Percentiles rank a stretch among this genome's conserved stretches.
These are phyloP conservation scores for Fusarium xylarioides DNA, from an alignment of 2,329 filamentous ascomycete species.

Conservation along the genomic window DNA sequence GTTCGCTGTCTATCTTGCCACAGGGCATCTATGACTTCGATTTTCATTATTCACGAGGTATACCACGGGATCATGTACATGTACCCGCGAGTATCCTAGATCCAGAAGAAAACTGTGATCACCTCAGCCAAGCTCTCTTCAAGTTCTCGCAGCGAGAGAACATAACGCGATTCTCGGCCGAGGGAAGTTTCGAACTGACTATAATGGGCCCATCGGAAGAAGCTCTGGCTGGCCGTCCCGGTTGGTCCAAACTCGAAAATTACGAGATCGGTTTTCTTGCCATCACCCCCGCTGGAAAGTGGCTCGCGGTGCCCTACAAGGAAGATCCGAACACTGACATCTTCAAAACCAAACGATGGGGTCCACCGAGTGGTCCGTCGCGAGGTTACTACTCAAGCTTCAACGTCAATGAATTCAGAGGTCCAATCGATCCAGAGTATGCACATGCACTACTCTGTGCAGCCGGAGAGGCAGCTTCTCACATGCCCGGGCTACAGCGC, in stretches of 20 bases:
- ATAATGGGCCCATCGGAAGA: background rate
- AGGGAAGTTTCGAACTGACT: conserved; percentile 2
- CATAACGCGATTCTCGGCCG: background rate
- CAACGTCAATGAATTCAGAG: conserved; percentile 9
- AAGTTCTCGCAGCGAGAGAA: conserved; percentile 8
- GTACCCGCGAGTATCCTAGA: background rate
- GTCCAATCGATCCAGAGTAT: conserved; percentile 3
- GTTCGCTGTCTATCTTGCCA: background rate
- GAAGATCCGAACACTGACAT: background rate
- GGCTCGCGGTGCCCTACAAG: background rate
- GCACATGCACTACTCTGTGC: background rate
- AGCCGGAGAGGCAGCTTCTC: background rate
- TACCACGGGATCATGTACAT: conserved; percentile 1
- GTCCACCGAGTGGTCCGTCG: background rate
- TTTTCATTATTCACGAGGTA: background rate
- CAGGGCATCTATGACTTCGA: background rate
- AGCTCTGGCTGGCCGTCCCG: background rate
- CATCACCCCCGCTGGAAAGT: background rate
- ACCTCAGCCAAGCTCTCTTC: conserved; percentile 1
- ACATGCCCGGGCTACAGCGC: background rate
- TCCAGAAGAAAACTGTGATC: background rate
- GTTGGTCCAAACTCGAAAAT: background rate
- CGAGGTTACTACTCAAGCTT: background rate
- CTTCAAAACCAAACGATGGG: conserved; percentile 5
- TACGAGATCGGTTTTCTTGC: conserved; percentile 6